phyloP scores from a whole-genome alignment of 2,329 filamentous ascomycete species.

The Aspergillus sergii region DNA sequence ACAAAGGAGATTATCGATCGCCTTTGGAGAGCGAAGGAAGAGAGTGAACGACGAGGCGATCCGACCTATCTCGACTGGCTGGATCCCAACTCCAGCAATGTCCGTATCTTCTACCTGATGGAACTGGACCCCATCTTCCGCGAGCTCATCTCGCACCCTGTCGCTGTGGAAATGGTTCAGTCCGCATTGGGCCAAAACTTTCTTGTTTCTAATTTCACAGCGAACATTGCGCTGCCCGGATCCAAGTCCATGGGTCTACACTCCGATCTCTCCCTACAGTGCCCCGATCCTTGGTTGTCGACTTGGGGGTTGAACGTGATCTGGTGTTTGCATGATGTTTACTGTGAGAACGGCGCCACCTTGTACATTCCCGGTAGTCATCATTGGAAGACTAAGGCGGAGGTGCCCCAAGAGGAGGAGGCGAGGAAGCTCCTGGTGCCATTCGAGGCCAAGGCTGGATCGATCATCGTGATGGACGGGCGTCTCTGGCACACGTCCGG shows the following conservation, averaged over 20 bases:
- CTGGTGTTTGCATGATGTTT: slow-evolving; percentile 3
- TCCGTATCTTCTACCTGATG: slow-evolving; percentile 7
- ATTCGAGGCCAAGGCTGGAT: slow-evolving; percentile 8
- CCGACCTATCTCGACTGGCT: slow-evolving; percentile 1
- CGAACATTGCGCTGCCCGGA: slow-evolving; percentile 5
- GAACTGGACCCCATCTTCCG: slow-evolving; percentile 9
- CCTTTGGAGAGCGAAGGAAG: slow-evolving; percentile 4
- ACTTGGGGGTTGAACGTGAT: slow-evolving; percentile 5
- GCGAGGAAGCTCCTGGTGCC: slow-evolving; percentile 1
- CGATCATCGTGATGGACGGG: slow-evolving; percentile 7
- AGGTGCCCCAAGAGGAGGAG: background rate
- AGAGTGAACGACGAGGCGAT: slow-evolving; percentile 2
- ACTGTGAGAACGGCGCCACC: slow-evolving; percentile 5
- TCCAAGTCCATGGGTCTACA: slow-evolving; percentile 6
- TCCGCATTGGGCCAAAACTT: slow-evolving; percentile 7
- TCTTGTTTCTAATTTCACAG: slow-evolving; percentile 8
- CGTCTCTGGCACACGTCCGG: slow-evolving; percentile 5
- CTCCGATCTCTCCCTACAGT: slow-evolving; percentile 2
- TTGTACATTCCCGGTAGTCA: slow-evolving; percentile 4
- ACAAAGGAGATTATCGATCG: background rate
- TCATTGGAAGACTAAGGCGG: background rate
- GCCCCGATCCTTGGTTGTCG: slow-evolving; percentile 6
- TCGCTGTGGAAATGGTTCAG: slow-evolving; percentile 6
- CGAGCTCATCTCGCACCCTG: slow-evolving; percentile 6
- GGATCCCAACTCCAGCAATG: slow-evolving; percentile 7